A percentile compares a stretch with the other conserved stretches of the same genome.
These are phyloP conservation scores for Teratosphaeria viscida DNA, from an alignment of 2,329 filamentous ascomycete species.

Conservation along the genomic window DNA sequence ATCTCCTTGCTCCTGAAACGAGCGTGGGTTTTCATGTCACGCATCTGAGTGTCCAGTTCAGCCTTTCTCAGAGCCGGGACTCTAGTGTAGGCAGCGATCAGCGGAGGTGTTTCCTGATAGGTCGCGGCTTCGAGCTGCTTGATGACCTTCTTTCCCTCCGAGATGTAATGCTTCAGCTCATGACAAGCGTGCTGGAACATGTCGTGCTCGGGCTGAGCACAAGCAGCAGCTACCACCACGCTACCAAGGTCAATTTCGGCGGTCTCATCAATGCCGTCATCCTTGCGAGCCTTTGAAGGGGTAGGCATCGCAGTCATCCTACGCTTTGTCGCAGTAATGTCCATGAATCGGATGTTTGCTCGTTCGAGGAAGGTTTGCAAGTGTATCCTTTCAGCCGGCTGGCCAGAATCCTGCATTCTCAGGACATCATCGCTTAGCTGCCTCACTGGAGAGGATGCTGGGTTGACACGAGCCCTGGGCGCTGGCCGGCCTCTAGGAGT, in stretches of 20 bases:
- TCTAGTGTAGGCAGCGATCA: constrained; percentile 85
- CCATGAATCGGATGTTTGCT: constrained; percentile 97
- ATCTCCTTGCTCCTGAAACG: constrained; percentile 84
- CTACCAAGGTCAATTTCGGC: constrained; percentile 48
- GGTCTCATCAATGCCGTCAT: constrained; percentile 20
- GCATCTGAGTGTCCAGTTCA: constrained; percentile 93
- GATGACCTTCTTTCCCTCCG: constrained; percentile 80
- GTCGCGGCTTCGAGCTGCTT: constrained; percentile 85
- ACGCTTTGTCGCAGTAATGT: constrained; percentile 90
- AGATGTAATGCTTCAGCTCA: constrained; percentile 93
- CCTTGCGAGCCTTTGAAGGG: constrained; percentile 21
- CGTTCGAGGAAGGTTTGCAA: constrained; percentile 88
- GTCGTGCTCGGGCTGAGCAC: constrained; percentile 85
- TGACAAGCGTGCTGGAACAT: constrained; percentile 90
- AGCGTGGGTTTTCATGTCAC: constrained; percentile 90
- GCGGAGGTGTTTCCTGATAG: constrained; percentile 75
- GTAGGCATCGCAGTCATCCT: constrained; percentile 64
- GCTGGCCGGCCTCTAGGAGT: constrained; percentile 24
- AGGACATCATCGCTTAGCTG: constrained; percentile 20
- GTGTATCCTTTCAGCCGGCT: constrained; percentile 35
- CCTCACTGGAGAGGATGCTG: constrained; percentile 14
- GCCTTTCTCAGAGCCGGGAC: constrained; percentile 72
- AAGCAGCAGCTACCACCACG: constrained; percentile 79
- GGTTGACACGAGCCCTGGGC: constrained; percentile 18
- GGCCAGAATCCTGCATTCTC: constrained; percentile 6